Evolutionary conservation across 176 grass and related monocot species (phyloP).

Genomic region (Lolium perenne): DNA sequence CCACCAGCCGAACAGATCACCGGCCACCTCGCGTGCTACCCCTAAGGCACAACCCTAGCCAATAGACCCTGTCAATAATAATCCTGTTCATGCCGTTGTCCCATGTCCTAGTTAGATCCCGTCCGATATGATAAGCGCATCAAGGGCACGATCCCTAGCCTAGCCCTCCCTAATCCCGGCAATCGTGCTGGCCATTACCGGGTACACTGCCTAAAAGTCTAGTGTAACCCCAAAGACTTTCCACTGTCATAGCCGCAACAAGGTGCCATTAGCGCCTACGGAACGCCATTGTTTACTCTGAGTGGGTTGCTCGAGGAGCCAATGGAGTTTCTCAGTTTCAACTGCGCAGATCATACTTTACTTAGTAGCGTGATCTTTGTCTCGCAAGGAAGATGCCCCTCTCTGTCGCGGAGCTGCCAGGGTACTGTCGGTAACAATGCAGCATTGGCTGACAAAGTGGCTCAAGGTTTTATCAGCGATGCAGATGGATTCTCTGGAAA

Average conservation of each 20-base stretch:
- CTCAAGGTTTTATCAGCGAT: neutral
- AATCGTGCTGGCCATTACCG: slow-evolving; percentile 44
- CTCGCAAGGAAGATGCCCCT: slow-evolving; percentile 30
- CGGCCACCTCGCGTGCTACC: neutral
- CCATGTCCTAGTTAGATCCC: slow-evolving; percentile 1
- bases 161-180: slow-evolving; percentile 55
- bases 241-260: slow-evolving; percentile 38
- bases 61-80: neutral
- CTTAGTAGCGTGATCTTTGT: slow-evolving; percentile 24
- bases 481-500: neutral
- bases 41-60: neutral
- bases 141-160: slow-evolving; percentile 1
- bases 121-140: neutral
- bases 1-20: too few species aligned
- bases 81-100: neutral
- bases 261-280: slow-evolving; percentile 47
- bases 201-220: slow-evolving; percentile 46
- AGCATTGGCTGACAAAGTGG: neutral
- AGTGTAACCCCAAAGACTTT: slow-evolving; percentile 36
- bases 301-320: slow-evolving; percentile 59
- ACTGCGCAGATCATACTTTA: slow-evolving; percentile 48
- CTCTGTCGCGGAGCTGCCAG: slow-evolving; percentile 27
- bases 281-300: slow-evolving; percentile 37
- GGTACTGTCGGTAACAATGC: neutral
- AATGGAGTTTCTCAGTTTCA: slow-evolving; percentile 34